phyloP scores from a whole-genome alignment of 257 asterid genomes.

The Solanum medicagineum region DNA sequence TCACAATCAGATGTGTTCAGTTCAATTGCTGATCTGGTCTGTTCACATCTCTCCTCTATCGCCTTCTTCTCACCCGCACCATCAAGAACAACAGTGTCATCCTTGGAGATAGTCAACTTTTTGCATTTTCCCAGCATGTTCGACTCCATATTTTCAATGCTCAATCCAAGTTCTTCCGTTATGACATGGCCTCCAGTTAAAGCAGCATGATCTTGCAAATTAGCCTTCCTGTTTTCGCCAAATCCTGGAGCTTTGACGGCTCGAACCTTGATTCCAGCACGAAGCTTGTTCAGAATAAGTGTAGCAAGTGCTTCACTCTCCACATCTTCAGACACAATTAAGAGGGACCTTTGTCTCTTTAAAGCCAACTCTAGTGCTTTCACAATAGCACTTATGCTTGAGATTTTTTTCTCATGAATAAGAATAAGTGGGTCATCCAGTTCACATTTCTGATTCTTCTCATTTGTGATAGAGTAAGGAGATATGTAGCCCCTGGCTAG shows the following conservation, averaged over 20 bases:
- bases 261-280: conserved; percentile 50
- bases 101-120: conserved; percentile 43
- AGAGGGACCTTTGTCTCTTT: conserved; percentile 40
- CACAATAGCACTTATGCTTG: conserved; percentile 24
- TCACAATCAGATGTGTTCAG: conserved; percentile 46
- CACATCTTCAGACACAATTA: conserved; percentile 46
- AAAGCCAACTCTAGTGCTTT: conserved; percentile 38
- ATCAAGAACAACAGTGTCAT: conserved; percentile 39
- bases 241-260: conserved; percentile 62
- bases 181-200: conserved; percentile 52
- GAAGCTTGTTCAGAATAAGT: conserved; percentile 48
- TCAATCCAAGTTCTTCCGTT: conserved; percentile 39
- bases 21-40: conserved; percentile 44
- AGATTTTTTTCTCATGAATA: conserved; percentile 47
- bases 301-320: conserved; percentile 49
- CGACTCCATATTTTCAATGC: conserved; percentile 26
- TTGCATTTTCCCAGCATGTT: conserved; percentile 42
- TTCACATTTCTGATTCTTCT: conserved; percentile 48
- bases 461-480: conserved; percentile 43
- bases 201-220: conserved; percentile 40
- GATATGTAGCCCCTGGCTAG: conserved; percentile 48
- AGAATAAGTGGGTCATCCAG: conserved; percentile 44
- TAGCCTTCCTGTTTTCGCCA: conserved; percentile 51
- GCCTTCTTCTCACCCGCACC: conserved; percentile 41
- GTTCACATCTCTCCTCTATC: conserved; percentile 44